Conservation (phyloP, 1,284 basidiomycete genomes). For the Rhodofomes roseus region DNA sequence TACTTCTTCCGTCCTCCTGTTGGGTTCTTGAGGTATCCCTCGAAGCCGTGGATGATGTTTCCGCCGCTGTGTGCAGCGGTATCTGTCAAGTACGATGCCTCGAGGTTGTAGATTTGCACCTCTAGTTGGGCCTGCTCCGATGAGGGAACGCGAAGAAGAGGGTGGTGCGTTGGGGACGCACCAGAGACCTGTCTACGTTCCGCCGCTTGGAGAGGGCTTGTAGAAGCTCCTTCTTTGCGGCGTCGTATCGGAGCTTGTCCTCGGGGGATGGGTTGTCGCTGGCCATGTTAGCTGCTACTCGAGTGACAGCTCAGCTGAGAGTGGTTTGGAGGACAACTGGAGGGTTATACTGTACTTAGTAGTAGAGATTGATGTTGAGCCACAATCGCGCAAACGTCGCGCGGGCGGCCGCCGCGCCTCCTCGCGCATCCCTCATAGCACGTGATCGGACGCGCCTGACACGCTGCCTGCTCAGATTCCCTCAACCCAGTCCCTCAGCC, state of each 20-base stretch:
- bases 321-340: neutral
- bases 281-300: conserved; percentile 18
- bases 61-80: conserved; percentile 71
- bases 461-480: too few species aligned
- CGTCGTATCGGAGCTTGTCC: conserved; percentile 65
- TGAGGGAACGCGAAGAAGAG: neutral
- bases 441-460: too few species aligned
- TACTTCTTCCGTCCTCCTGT: conserved; percentile 61
- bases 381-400: too few species aligned
- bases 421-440: too few species aligned
- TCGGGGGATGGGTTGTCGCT: conserved; percentile 41
- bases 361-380: too few species aligned
- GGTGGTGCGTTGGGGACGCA: conserved; percentile 31
- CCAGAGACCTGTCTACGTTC: conserved; percentile 67
- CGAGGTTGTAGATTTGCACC: conserved; percentile 69
- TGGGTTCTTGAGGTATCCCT: conserved; percentile 77
- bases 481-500: too few species aligned
- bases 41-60: conserved; percentile 81
- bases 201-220: conserved; percentile 70
- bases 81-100: conserved; percentile 69
- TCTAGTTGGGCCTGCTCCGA: conserved; percentile 60
- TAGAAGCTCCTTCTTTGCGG: conserved; percentile 66
- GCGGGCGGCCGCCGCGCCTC: too few species aligned
- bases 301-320: neutral
- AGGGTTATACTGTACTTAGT: too few species aligned